Base-by-base conservation (phyloP, 2,329 filamentous ascomycete genomes). In the Sclerotinia borealis region DNA sequence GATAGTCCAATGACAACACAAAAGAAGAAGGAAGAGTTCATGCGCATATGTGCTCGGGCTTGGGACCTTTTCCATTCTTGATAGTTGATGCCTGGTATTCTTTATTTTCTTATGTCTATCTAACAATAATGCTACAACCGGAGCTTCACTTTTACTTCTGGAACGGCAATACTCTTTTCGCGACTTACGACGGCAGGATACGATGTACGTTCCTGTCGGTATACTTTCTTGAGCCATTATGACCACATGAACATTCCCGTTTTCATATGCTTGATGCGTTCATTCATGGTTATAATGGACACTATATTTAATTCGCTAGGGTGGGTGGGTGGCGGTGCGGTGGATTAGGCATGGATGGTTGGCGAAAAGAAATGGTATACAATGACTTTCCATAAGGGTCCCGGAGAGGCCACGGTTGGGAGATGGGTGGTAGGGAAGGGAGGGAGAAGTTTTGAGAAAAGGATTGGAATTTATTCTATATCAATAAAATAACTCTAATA, bases 41-140 rank as follows among this genome's bases (percentile, higher is more conserved):
- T 99, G 68, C 81, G 84, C 63, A 79, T 98, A 56, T 97, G 93
- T 75, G 87, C 91, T 69, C 83, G 91, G 72, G 95, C 95, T 10
- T 99, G 95, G 95, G 95, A 99, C 78, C 78, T 99, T 34, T 96
- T 98, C 77, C 95, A 98, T 79, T 96, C 92, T 66, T 97, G 79
- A 85, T 63, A 41, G 43, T 22, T 47, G 25, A 27, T 45, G 49
- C 51, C 25, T 27, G 25, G 56, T 45, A 31, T 43, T 15, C 19
- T 43, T 43, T 31, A 19, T 31, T 55, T 39, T 15, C 37, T 55
- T 55, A 43, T 17, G 7, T 55, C 52, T 31, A 43, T 43, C 19
- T 19, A 55, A 31, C 52, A 55, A 31, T 43, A 43, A 55, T 55
- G 37, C 52, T 55, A 43, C 31, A 43, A 31, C 52, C 19, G 11